Percentiles rank a stretch among this genome's conserved stretches.
These are phyloP conservation scores for Clathrus columnatus DNA, from an alignment of 768 basidiomycete genomes.

Conservation along the genomic window DNA sequence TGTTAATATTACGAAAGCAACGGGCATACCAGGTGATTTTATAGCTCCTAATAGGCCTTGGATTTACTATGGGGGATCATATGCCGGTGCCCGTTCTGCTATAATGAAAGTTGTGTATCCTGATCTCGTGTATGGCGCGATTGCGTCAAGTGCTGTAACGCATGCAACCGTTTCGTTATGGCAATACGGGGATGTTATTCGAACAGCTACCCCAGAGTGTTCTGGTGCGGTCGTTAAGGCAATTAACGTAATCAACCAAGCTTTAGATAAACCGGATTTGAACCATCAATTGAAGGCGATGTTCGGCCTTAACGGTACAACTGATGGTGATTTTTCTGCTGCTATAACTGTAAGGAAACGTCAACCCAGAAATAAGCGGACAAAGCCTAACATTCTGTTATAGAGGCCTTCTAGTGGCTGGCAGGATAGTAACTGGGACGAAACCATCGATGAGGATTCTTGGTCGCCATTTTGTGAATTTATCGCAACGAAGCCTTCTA, in stretches of 20 bases:
- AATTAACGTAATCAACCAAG: slow-evolving; percentile 50
- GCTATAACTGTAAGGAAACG: slow-evolving; percentile 45
- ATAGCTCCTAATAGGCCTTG: slow-evolving; percentile 72
- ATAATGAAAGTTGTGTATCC: slow-evolving; percentile 86
- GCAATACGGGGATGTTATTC: slow-evolving; percentile 83
- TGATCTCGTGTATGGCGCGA: slow-evolving; percentile 77
- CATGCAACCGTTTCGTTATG: slow-evolving; percentile 76
- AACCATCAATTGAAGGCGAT: slow-evolving; percentile 53
- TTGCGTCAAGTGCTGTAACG: slow-evolving; percentile 86
- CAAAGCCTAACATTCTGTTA: too few relatives aligned
- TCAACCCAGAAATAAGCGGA: too few relatives aligned
- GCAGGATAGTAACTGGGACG: slow-evolving; percentile 88
- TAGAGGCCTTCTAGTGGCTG: slow-evolving; percentile 60
- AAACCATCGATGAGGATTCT: slow-evolving; percentile 21
- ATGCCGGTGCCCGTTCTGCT: slow-evolving; percentile 88
- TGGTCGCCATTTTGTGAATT: slow-evolving; percentile 4
- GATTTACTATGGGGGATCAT: slow-evolving; percentile 93
- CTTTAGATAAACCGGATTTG: slow-evolving; percentile 42
- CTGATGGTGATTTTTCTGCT: slow-evolving; percentile 71
- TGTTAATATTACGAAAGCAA: slow-evolving; percentile 48
- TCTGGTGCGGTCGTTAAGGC: slow-evolving; percentile 47
- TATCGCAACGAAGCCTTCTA: slow-evolving; percentile 5
- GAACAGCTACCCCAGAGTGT: slow-evolving; percentile 58
- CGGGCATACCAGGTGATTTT: slow-evolving; percentile 57
- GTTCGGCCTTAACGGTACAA: slow-evolving; percentile 63